Conservation (phyloP, 2,329 filamentous ascomycete species). For the Lasiodiplodia citricola region DNA sequence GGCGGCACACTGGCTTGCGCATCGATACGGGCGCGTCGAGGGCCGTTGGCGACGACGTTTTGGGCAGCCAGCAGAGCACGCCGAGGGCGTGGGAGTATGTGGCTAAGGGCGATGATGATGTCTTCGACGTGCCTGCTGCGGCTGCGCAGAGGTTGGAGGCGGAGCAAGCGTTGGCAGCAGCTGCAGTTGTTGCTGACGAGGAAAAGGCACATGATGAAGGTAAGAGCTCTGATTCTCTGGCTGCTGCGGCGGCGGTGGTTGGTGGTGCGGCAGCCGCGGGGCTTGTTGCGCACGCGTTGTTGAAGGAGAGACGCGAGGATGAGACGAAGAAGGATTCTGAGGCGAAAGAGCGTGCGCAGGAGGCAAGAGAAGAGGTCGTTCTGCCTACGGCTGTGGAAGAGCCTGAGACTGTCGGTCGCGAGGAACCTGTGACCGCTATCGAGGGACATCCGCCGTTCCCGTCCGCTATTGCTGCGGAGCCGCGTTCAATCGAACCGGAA, state of each 20-base stretch:
- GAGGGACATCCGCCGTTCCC: background rate
- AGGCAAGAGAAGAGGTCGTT: background rate
- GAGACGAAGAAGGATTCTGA: background rate
- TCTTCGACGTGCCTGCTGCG: background rate
- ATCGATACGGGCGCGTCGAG: background rate
- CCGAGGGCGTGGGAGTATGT: slow-evolving; percentile 63
- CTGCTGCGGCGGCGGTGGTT: slow-evolving; percentile 36
- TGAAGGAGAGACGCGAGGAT: background rate
- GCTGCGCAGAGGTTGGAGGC: slow-evolving; percentile 4
- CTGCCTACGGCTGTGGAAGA: background rate
- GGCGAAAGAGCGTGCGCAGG: background rate
- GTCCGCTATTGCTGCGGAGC: background rate
- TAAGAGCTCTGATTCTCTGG: slow-evolving; percentile 7
- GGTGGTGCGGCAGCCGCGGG: slow-evolving; percentile 35
- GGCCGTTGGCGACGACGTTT: slow-evolving; percentile 33
- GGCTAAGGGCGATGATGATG: background rate
- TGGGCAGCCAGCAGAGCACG: slow-evolving; percentile 70
- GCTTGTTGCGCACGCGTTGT: slow-evolving; percentile 30
- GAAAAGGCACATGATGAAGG: background rate
- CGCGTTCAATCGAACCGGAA: too few relatives aligned
- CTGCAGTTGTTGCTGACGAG: background rate
- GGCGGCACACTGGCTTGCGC: background rate
- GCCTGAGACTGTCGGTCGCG: background rate
- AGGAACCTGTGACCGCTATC: background rate
- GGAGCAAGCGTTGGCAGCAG: background rate